A percentile compares a stretch with the other conserved stretches of the same genome.
These are phyloP conservation scores for Lycium ferocissimum DNA, from an alignment of 257 asterid genomes.

Conservation along the genomic window DNA sequence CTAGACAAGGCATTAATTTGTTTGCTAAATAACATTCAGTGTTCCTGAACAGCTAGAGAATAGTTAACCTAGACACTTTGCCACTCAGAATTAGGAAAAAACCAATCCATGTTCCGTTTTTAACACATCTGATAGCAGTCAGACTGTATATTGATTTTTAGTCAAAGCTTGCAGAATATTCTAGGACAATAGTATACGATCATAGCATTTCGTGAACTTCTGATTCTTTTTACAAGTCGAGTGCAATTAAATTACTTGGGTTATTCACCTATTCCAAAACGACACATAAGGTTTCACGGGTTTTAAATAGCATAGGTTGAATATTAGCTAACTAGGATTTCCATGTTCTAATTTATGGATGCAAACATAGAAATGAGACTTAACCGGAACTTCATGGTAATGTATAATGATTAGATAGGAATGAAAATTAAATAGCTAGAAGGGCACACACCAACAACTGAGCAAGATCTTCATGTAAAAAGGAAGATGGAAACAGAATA, in stretches of 20 bases:
- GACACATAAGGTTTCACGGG: background rate
- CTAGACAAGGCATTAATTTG: background rate
- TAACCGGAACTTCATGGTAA: background rate
- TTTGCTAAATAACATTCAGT: background rate
- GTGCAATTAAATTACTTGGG: background rate
- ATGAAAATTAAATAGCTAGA: background rate
- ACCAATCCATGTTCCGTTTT: background rate
- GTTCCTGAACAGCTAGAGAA: background rate
- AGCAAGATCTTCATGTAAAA: background rate
- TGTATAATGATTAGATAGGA: background rate
- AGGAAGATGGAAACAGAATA: background rate
- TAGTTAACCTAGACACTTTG: background rate
- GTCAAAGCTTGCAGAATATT: constrained; percentile 20
- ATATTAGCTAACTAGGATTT: background rate
- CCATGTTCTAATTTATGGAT: background rate
- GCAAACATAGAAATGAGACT: background rate
- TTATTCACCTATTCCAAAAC: background rate
- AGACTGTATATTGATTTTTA: background rate
- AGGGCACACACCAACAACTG: background rate
- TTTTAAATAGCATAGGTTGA: constrained; percentile 2
- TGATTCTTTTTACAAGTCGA: background rate
- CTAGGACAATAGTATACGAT: background rate
- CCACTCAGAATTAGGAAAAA: background rate
- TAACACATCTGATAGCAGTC: background rate
- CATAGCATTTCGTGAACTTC: background rate